Base-by-base conservation (phyloP, 306 rosid species). In the Hippophae gyantsensis region DNA sequence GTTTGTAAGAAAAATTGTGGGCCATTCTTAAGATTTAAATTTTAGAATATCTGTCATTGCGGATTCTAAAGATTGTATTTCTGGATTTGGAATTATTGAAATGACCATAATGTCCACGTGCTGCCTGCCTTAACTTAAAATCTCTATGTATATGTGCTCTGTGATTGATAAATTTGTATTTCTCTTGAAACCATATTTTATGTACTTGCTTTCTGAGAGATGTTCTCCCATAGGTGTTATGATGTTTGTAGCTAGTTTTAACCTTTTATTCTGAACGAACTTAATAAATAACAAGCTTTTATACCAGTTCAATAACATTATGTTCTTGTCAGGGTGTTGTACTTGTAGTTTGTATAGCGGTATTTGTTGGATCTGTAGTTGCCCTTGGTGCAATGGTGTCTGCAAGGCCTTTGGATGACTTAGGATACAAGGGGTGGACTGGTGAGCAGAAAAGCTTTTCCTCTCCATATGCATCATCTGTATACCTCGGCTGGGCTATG, bases 401-500 rank as follows among this genome's bases (percentile, higher is more conserved):
- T 52, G 90, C 88, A 49, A 93, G 82, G 79, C 99, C 99, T 70
- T 78, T 93, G 62, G 96, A 93, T 66, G 95, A 86, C 78, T 84
- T 93, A 57, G 57, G 71, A 57, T 93, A 93, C 78, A 93, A 75
- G 74, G 97, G 95, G 50, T 88, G 75, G 99, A 84, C 81, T 65
- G 90, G 76, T 58, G 85, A 86, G 62, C 89, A 66, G 60, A 86
- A 84, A 59, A 74, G 72, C 81, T 77, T 80, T 66, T 69, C 74
- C 47, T 88, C 97, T 60, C 99, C 95, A 12, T 93, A 93, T 67
- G 89, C 82, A 48, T 86, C 99, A 23, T 78, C 95, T 51, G 78
- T 80, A 67, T 93, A 84, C 73, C 82, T 93, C 70, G 99, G 99
- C 51, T 93, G 99, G 99, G 97, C 97, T 56, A 93, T 93, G 97